Evolutionary conservation across 2,329 filamentous ascomycete genomes (phyloP), one percentile per base, ranked within the genome.

Genomic region (Talaromyces albobiverticillius): DNA sequence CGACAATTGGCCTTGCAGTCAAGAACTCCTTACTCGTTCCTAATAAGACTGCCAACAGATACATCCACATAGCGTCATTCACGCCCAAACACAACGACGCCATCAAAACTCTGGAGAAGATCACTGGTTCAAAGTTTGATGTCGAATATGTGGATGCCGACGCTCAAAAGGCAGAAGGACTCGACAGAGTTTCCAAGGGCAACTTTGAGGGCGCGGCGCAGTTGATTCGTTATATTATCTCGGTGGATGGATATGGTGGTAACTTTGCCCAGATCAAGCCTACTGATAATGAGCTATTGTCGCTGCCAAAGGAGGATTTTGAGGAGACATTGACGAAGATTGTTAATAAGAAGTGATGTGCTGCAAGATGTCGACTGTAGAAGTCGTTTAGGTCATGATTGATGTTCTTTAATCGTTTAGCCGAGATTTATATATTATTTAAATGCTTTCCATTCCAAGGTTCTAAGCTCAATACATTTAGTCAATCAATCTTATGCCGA

Each of bases 121-220:
- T 49, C 10, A 49, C 34, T 18, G 26, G 36, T 16, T 31, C 34
- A 22, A 49, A 49, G 20, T 49, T 49, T 13, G 46, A 49, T 6
- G 34, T 49, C n/a, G 23, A 49, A 8, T 49, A 49, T 25, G 46
- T 49, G 9, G 46, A 49, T 22, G 34, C 46, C 26, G 46, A 49
- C 13, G 34, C 34, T 3, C 23, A 49, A 31, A 49, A 40, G 23
- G 23, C 23, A 40, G 18, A 23, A 16, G 46, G 34, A 18, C 29
- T 41, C 5, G n/a, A 49, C 20, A 40, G 20, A 10, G 5, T 49
- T 4, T 41, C 23, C 11, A 41, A 49, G 18, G 46, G 46, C 10
- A 34, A 49, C 25, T 49, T 49, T 13, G 29, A 34, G 40, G 46
- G 46, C 40, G 46, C 46, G 18, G 40, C 29, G 34, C 14, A 29